Evolutionary conservation across 768 basidiomycete species (phyloP), one percentile per base, ranked within the genome.

Genomic region (Russula foetens): DNA sequence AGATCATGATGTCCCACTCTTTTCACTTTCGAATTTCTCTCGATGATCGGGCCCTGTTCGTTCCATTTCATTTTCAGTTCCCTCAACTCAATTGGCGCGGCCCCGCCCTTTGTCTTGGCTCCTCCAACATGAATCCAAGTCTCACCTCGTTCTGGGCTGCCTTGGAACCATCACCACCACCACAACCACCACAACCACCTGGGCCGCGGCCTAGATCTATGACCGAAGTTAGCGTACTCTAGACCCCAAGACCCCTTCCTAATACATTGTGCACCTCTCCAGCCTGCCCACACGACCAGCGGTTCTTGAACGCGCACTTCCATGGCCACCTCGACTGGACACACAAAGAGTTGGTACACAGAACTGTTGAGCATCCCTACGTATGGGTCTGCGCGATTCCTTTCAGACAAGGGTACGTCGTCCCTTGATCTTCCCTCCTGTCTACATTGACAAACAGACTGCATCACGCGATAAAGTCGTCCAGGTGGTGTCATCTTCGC

Each of bases 381-480:
- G 15, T 58, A 62, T 17, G 24, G 52, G 24, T 62, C 60, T n/a
- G 63, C 63, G 19, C 28, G 48, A 17, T 64, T 64, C 24, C 45
- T 64, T 43, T 64, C 63, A 2, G 56, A 64, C 41, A 57, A 64
- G 31, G 60, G 63, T 64, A 28, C n/a, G 63, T 51, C 3, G 15
- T 39, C 11, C 47, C 38, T 51, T 23, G 12, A 26, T 14, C 19
- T 5, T 31, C 29, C 41, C 23, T 14, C 39, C 33, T 1, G 3
- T 24, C n/a, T n/a, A 24, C 9, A 43, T 29, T n/a, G 23, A 24
- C 11, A 23, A 17, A 48, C 38, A 29, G 17, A 45, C 15, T 9
- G 9, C 53, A 19, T 55, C 46, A 28, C 24, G 17, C 43, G 23
- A 53, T 44, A 23, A 41, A 66, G 65, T 66, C 28, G 19, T 63